Base-by-base conservation (phyloP, 768 basidiomycete genomes). In the Sarcodon aspratus region DNA sequence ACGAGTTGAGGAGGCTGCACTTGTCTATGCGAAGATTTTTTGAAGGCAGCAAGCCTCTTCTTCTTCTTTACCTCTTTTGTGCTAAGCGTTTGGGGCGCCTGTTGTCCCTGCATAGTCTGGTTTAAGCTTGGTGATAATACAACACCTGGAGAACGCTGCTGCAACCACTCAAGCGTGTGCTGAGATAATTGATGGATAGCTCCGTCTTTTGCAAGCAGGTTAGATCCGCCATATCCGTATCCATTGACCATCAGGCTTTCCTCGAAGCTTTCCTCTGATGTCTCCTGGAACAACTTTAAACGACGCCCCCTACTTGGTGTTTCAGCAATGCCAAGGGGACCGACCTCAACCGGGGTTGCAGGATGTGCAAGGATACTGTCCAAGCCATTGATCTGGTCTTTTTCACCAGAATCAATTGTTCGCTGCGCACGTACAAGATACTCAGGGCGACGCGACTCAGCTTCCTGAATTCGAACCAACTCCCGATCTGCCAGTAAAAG, bases 161-260 rank as follows among this genome's bases (percentile, higher is more conserved):
- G 47, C 65, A 69, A 46, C 74, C 66, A 82, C 50, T 82, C 79
- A 32, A 79, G 68, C 9, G 79, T 79, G 43, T 76, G 67, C 70
- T 59, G 80, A 54, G 50, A 58, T 18, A 50, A 49, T 13, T 49
- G 13, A 42, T 36, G 12, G 42, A 48, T 6, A 49, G 38, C 35
- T 46, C 18, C 48, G 55, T 58, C n/a, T 54, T 54, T 44, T 58
- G 53, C 7, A 62, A 61, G 21, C 61, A 61, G n/a, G 51, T 44
- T 4, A 49, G 52, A 47, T 62, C 60, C 3, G 55, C 57, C 1
- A 36, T 55, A 55, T 3, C 64, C 85, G 62, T 87, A 88, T 7
- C 86, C 85, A 32, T 85, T 84, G 15, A 84, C 85, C 76, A 87
- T 85, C 37, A 88, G 61, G 55, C 84, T 84, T 64, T 89, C 85